Percentiles rank a stretch among this genome's conserved stretches.
phyloP scores from a whole-genome alignment of 495 filamentous ascomycete genomes.

The Neurospora intermedia region DNA sequence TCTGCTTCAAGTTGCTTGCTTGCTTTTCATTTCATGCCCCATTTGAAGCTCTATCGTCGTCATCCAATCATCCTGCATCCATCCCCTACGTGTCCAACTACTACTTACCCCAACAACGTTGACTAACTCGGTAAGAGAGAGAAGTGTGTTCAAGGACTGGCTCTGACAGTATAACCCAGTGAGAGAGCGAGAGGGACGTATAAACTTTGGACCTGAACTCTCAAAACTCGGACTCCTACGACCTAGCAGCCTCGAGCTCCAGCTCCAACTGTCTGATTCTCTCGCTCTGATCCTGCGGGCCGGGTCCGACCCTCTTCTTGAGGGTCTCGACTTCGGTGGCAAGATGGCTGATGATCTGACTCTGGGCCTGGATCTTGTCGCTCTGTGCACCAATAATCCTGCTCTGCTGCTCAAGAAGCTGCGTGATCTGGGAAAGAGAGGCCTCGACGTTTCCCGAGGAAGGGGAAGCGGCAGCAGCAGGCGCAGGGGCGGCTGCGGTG shows the following conservation, averaged over 20 bases:
- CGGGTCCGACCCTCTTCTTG: constrained; percentile 51
- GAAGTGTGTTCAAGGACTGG: neutral
- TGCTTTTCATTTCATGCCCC: neutral
- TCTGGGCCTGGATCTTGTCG: constrained; percentile 49
- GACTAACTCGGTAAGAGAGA: neutral
- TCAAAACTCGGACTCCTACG: constrained; percentile 12
- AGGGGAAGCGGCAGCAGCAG: constrained; percentile 1
- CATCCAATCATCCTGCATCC: neutral
- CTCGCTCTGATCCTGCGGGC: constrained; percentile 52
- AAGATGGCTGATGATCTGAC: constrained; percentile 51
- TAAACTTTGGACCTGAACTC: neutral
- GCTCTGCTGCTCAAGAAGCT: constrained; percentile 51
- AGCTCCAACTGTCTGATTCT: constrained; percentile 58
- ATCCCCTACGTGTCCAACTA: neutral
- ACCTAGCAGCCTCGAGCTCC: constrained; percentile 48
- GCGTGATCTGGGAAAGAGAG: constrained; percentile 52
- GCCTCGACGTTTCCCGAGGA: constrained; percentile 24
- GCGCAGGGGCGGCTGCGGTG: constrained; percentile 5
- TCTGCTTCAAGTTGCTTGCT: neutral
- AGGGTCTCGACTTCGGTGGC: constrained; percentile 59
- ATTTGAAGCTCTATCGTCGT: constrained; percentile 1
- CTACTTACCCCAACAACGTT: neutral
- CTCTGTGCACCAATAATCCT: constrained; percentile 44
- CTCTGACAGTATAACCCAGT: neutral
- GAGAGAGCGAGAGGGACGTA: neutral